Conservation (phyloP, 2,329 filamentous ascomycete genomes). For the Pyrenochaeta sp. region DNA sequence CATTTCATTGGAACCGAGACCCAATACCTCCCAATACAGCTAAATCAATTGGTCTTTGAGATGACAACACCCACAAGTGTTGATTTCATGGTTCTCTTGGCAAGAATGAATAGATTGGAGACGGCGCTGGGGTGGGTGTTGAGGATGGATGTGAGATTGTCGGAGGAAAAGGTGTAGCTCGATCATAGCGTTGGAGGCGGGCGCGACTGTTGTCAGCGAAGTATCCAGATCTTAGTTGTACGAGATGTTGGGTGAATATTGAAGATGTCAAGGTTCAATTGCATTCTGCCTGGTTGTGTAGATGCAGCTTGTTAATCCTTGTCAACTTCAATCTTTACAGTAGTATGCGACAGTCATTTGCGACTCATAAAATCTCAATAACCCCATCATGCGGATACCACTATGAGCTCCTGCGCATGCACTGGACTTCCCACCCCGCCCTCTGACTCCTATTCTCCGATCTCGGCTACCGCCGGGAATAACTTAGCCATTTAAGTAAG, state of each 20-base stretch:
- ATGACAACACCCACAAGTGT: background rate
- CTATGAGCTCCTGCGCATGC: background rate
- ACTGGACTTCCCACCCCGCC: background rate
- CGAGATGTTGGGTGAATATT: background rate
- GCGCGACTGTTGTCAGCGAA: background rate
- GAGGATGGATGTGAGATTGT: background rate
- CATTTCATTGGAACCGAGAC: constrained; percentile 21
- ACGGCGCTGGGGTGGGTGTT: constrained; percentile 5
- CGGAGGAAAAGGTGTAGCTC: too few relatives aligned
- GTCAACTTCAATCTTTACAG: too few relatives aligned
- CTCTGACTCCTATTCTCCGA: background rate
- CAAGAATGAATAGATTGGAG: constrained; percentile 3
- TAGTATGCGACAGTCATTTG: too few relatives aligned
- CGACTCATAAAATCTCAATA: too few relatives aligned
- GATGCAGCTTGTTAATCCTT: too few relatives aligned
- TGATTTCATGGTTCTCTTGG: constrained; percentile 2
- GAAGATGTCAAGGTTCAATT: too few relatives aligned
- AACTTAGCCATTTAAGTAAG: background rate
- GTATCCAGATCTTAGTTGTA: background rate
- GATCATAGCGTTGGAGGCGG: background rate
- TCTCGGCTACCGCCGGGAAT: background rate
- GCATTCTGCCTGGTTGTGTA: too few relatives aligned
- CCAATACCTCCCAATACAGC: constrained; percentile 11
- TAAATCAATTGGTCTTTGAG: constrained; percentile 17
- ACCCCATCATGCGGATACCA: too few relatives aligned